Evolutionary conservation across 2,329 filamentous ascomycete species (phyloP).

Genomic region (Diaporthe citrichinensis): DNA sequence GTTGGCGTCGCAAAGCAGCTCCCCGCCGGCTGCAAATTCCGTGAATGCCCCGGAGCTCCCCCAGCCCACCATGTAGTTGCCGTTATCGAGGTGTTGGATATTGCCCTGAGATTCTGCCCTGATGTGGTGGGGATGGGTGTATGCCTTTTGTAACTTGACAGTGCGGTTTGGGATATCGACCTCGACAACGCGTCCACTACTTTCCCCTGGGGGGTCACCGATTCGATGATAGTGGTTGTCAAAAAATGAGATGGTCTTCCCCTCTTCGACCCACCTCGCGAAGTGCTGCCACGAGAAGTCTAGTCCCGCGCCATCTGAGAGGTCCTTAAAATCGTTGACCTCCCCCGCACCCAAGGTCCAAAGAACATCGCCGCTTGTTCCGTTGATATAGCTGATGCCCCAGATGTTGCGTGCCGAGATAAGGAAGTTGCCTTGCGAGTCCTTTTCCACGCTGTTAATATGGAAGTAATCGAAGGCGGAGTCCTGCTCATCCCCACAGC

Average conservation of each 20-base stretch:
- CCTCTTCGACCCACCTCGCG: constrained; percentile 47
- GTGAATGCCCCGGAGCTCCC: constrained; percentile 38
- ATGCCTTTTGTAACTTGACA: constrained; percentile 48
- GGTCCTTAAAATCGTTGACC: constrained; percentile 53
- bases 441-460: constrained; percentile 54
- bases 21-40: constrained; percentile 41
- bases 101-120: constrained; percentile 53
- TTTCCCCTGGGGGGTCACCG: constrained; percentile 42
- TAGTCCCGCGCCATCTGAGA: constrained; percentile 50
- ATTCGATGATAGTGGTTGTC: constrained; percentile 50
- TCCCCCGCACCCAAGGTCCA: constrained; percentile 54
- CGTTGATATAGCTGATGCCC: constrained; percentile 47
- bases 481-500: constrained; percentile 34
- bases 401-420: constrained; percentile 51
- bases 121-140: constrained; percentile 47
- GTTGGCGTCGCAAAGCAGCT: constrained; percentile 43
- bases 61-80: constrained; percentile 70
- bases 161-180: constrained; percentile 49
- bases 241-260: constrained; percentile 53
- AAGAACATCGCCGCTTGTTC: constrained; percentile 49
- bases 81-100: constrained; percentile 68
- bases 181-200: constrained; percentile 45
- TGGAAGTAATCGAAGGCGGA: constrained; percentile 55
- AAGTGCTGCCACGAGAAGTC: constrained; percentile 58
- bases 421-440: constrained; percentile 54